Conservation (phyloP, 495 filamentous ascomycete genomes). For the Talaromyces thailandensis region DNA sequence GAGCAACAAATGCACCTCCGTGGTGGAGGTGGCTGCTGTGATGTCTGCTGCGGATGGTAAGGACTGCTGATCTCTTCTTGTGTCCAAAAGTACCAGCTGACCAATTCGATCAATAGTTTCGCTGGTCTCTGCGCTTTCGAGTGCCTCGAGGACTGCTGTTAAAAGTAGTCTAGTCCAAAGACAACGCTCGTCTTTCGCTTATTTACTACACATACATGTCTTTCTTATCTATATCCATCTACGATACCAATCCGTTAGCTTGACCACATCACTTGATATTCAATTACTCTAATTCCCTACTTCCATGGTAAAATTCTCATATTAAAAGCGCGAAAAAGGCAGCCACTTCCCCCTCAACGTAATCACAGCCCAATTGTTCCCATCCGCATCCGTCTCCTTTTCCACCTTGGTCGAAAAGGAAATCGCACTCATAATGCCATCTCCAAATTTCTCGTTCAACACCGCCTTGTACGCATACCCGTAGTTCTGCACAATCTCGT, state of each 20-base stretch:
- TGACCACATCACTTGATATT: background rate
- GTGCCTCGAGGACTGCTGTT: slow-evolving; percentile 38
- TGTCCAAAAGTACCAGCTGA: background rate
- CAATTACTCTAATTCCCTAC: background rate
- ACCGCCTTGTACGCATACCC: slow-evolving; percentile 95
- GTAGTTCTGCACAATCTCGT: slow-evolving; percentile 97
- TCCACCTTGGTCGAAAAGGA: slow-evolving; percentile 88
- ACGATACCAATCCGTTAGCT: background rate
- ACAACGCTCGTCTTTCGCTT: background rate
- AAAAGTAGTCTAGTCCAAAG: slow-evolving; percentile 7
- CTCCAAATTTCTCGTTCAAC: slow-evolving; percentile 97
- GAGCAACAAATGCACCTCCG: slow-evolving; percentile 31
- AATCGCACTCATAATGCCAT: slow-evolving; percentile 98
- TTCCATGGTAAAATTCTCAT: no score
- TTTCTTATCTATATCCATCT: background rate
- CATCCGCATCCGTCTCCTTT: slow-evolving; percentile 85
- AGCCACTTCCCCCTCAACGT: slow-evolving; percentile 94
- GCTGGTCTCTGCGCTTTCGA: slow-evolving; percentile 37
- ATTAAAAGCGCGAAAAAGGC: slow-evolving; percentile 54
- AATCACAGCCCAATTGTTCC: slow-evolving; percentile 80
- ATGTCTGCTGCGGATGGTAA: slow-evolving; percentile 38
- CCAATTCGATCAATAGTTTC: slow-evolving; percentile 18
- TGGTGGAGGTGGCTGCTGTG: slow-evolving; percentile 28
- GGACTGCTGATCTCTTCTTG: slow-evolving; percentile 9
- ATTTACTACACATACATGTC: background rate